Evolutionary conservation across 345 rosid species (phyloP).

Genomic region (Populus davidiana): DNA sequence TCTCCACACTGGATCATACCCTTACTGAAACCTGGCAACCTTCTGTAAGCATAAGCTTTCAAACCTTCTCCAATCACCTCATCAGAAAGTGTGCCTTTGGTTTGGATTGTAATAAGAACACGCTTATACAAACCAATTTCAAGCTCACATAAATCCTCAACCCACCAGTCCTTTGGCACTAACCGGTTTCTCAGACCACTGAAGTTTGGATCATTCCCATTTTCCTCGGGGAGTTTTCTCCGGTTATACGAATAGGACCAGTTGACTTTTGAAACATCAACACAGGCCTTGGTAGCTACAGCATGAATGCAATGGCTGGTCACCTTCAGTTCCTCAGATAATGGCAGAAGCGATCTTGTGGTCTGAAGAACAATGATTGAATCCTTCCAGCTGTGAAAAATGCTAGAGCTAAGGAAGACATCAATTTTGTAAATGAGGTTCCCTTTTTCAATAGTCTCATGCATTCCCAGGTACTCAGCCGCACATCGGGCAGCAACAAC

Average conservation of each 20-base stretch:
- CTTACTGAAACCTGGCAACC: conserved; percentile 63
- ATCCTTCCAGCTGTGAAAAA: conserved; percentile 88
- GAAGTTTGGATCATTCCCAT: conserved; percentile 30
- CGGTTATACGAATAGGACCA: conserved; percentile 81
- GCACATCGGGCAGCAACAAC: conserved; percentile 71
- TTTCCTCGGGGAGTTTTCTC: conserved; percentile 67
- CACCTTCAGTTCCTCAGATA: conserved; percentile 68
- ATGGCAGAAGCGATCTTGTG: conserved; percentile 47
- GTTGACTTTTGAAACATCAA: conserved; percentile 61
- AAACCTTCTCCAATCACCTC: conserved; percentile 85
- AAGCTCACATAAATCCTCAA: conserved; percentile 81
- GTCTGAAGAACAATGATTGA: conserved; percentile 75
- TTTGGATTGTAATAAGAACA: conserved; percentile 46
- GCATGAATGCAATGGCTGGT: conserved; percentile 61
- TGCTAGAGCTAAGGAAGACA: conserved; percentile 69
- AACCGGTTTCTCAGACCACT: conserved; percentile 41
- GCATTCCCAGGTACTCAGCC: conserved; percentile 79
- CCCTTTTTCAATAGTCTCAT: conserved; percentile 72
- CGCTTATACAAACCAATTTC: conserved; percentile 63
- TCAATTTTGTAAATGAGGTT: conserved; percentile 78
- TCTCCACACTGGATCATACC: conserved; percentile 54
- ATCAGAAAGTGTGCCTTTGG: conserved; percentile 38
- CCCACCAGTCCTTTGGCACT: conserved; percentile 92
- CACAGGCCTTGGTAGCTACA: conserved; percentile 59
- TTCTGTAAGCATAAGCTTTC: conserved; percentile 76